Conservation (phyloP, 805 yeast genomes). For the Candida argentea region DNA sequence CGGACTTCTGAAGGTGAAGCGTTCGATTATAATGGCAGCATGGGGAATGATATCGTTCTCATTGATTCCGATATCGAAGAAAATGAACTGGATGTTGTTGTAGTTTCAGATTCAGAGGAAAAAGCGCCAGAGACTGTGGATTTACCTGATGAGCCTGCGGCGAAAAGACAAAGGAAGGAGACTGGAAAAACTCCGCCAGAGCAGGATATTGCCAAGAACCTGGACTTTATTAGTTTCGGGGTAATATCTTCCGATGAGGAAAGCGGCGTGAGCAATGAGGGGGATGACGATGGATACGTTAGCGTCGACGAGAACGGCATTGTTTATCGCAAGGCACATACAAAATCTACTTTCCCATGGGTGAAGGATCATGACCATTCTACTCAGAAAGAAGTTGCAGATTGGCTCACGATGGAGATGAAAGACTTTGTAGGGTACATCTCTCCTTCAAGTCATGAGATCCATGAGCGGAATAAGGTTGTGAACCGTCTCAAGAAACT, state of each 20-base stretch:
- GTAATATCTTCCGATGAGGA: constrained; percentile 35
- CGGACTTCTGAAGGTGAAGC: constrained; percentile 16
- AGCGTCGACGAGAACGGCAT: constrained; percentile 5
- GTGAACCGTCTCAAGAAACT: constrained; percentile 49
- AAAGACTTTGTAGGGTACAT: constrained; percentile 76
- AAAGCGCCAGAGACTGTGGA: constrained; percentile 4
- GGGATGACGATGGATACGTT: constrained; percentile 16
- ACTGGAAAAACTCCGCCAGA: constrained; percentile 7
- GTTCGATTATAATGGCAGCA: constrained; percentile 11
- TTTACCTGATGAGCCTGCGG: constrained; percentile 4
- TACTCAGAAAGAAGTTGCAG: constrained; percentile 65
- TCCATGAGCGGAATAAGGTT: constrained; percentile 52
- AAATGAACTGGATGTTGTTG: constrained; percentile 9
- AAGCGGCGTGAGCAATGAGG: constrained; percentile 20
- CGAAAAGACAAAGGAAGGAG: constrained; percentile 2
- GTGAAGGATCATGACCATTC: constrained; percentile 68
- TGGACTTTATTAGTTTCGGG: constrained; percentile 49
- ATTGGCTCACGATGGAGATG: constrained; percentile 82
- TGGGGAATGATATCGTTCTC: constrained; percentile 16
- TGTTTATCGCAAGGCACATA: constrained; percentile 11
- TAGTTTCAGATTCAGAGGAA: constrained; percentile 11
- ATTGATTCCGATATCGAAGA: constrained; percentile 16
- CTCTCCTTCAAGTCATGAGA: constrained; percentile 74
- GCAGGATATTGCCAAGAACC: constrained; percentile 34
- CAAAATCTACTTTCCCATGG: constrained; percentile 55